Evolutionary conservation across 805 yeast genomes (phyloP), one percentile per base, ranked within the genome.

Genomic region (Cyberlindnera maclurae): DNA sequence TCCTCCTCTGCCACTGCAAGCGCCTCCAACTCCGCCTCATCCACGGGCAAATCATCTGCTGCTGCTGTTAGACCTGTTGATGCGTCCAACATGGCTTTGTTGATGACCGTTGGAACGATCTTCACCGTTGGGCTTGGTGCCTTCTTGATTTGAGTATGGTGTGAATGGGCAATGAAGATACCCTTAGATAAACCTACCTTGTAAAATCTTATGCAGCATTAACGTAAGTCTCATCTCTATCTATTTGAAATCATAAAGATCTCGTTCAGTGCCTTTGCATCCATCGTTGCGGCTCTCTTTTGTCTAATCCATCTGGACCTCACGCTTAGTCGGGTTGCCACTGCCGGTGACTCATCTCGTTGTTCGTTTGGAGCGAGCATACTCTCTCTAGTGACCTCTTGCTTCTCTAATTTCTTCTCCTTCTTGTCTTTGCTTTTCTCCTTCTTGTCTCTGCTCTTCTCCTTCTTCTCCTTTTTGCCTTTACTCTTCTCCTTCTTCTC

Each of bases 251-350:
- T 75, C 97, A 90, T 90, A 57, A 90, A 85, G 41, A 90, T 90
- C 62, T 90, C 97, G 50, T 85, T 87, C 45, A 90, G 70, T 12
- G 96, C 88, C 58, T 86, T 79, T 3, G 82, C 73, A 57, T 90
- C 97, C 79, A 82, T 75, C 0, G 89, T 87, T 2, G 97, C 90
- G 10, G 95, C 93, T 52, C 93, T 73, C 58, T 90, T 90, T 59
- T 88, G 95, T 48, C 73, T 81, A 39, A 90, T 89, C 81, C 87
- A 89, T 59, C 76, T 81, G 16, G 94, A 79, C 58, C 97, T 75
- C 4, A 83, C 83, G 1, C 94, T 79, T 35, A 77, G 57, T 52
- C 83, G 69, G n/a, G 81, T 71, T 11, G 72, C 50, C 1, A 73
- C 62, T 1, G 62, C 64, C 6, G 68, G 60, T 8, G 57, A 43